Base-by-base conservation (phyloP, 352 stramenopile genomes). In the Thraustochytrium striatum region DNA sequence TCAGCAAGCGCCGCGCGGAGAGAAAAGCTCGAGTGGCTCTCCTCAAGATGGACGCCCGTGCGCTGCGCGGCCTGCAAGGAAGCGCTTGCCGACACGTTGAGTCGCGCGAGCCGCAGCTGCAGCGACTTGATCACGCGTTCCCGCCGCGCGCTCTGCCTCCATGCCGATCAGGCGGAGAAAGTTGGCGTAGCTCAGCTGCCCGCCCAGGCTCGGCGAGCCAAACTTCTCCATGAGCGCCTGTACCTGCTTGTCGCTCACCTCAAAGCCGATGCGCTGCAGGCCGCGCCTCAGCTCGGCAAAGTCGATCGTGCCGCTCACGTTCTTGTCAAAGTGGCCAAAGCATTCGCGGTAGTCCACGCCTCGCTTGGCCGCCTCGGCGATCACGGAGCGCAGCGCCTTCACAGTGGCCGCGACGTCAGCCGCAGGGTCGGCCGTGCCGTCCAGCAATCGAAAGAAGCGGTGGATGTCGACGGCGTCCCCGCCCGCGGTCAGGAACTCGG, bases 101-200 rank as follows among this genome's bases (percentile, higher is more conserved):
- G 5, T 5, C 1, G 19, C 8, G 65, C 65, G 2, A 75, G 30
- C 0, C 44, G 41, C 8, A 75, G 47, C 30, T 50, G 39, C 8
- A 61, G 58, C 19, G 19, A 16, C 30, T 75, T 75, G 35, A 75
- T 39, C 16, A 75, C 50, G 35, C 65, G 44, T 38, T 13, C 61
- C 3, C 16, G 44, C 13, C 3, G 35, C 25, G 32, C 39, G 44
- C 65, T 75, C 41, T 8, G 58, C 65, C 30, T 75, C 44, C n/a
- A 75, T 43, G 32, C 65, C 65, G 21, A 75, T 61, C 65, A 75
- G 58, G 28, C 65, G 43, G 3, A 75, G 30, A 28, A 75, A 75
- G n/a, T 19, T 32, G n/a, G 52, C 30, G 7, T 32, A 61, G 50
- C 50, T 38, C 41, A 75, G 58, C 7, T 5, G 21, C 1, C 65